Evolutionary conservation across 2,329 filamentous ascomycete genomes (phyloP).

Genomic region (Decorospora gaudefroyi): DNA sequence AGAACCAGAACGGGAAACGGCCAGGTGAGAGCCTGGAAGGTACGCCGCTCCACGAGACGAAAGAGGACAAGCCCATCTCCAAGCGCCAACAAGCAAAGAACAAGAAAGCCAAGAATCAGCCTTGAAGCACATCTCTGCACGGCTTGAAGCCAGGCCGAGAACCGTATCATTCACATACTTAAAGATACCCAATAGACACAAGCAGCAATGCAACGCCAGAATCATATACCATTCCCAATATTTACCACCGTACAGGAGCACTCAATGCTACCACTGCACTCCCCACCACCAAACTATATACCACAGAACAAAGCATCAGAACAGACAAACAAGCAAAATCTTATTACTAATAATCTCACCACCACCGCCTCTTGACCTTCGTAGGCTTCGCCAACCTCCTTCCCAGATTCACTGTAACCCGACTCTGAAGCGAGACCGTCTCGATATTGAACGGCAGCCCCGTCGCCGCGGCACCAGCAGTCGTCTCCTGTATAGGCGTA

Average conservation of each 20-base stretch:
- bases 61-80: conserved; percentile 35
- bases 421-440: conserved; percentile 41
- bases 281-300: conserved; percentile 10
- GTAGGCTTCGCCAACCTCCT: conserved; percentile 30
- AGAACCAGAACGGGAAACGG: conserved; percentile 38
- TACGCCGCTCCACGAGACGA: conserved; percentile 25
- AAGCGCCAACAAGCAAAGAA: conserved; percentile 44
- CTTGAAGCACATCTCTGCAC: too few relatives aligned
- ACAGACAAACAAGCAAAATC: not conserved
- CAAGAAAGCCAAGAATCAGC: conserved; percentile 32
- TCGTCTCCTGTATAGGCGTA: conserved; percentile 13
- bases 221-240: conserved; percentile 1
- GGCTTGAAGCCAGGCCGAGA: too few relatives aligned
- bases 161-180: not conserved
- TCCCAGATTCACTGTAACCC: conserved; percentile 44
- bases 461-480: conserved; percentile 17
- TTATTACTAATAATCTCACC: conserved; percentile 9
- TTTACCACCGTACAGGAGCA: conserved; percentile 11
- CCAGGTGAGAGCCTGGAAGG: conserved; percentile 33
- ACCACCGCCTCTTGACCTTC: conserved; percentile 14
- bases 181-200: conserved; percentile 12
- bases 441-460: conserved; percentile 43
- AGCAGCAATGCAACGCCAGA: conserved; percentile 4
- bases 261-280: conserved; percentile 19
- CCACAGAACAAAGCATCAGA: not conserved